A percentile compares a stretch with the other conserved stretches of the same genome.
These are phyloP conservation scores for Phytopythium chamaehyphon DNA, from an alignment of 352 stramenopile genomes.

Conservation along the genomic window DNA sequence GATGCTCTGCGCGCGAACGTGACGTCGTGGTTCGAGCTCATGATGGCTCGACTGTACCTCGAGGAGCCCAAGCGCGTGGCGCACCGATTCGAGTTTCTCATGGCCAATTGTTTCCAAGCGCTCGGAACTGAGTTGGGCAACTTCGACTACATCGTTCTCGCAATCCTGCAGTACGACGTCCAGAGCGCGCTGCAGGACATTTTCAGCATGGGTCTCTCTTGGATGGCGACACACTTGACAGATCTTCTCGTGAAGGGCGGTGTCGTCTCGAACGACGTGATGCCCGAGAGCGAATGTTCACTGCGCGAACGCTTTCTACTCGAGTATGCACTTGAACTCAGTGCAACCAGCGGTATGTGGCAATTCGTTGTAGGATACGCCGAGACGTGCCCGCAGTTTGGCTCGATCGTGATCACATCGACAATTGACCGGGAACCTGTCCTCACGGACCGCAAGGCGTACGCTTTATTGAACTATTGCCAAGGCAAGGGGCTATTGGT, in stretches of 20 bases:
- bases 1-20: conserved; percentile 35
- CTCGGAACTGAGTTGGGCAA: conserved; percentile 59
- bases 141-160: conserved; percentile 80
- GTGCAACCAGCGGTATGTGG: conserved; percentile 53
- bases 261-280: conserved; percentile 41
- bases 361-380: conserved; percentile 64
- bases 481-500: conserved; percentile 40
- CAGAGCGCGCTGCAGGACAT: conserved; percentile 64
- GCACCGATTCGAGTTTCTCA: conserved; percentile 74
- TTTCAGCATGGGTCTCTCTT: conserved; percentile 58
- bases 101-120: conserved; percentile 62
- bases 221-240: conserved; percentile 65
- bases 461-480: conserved; percentile 53
- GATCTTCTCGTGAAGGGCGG: conserved; percentile 59
- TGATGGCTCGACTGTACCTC: conserved; percentile 73
- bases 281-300: conserved; percentile 41
- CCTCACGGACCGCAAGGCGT: conserved; percentile 49
- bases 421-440: conserved; percentile 45
- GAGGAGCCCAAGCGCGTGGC: conserved; percentile 73
- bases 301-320: conserved; percentile 58
- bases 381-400: conserved; percentile 53
- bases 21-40: conserved; percentile 70
- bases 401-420: conserved; percentile 32
- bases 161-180: conserved; percentile 76
- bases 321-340: conserved; percentile 67